Evolutionary conservation across 257 asterid genomes (phyloP), one percentile per base, ranked within the genome.

Genomic region (Salvia rosmarinus): DNA sequence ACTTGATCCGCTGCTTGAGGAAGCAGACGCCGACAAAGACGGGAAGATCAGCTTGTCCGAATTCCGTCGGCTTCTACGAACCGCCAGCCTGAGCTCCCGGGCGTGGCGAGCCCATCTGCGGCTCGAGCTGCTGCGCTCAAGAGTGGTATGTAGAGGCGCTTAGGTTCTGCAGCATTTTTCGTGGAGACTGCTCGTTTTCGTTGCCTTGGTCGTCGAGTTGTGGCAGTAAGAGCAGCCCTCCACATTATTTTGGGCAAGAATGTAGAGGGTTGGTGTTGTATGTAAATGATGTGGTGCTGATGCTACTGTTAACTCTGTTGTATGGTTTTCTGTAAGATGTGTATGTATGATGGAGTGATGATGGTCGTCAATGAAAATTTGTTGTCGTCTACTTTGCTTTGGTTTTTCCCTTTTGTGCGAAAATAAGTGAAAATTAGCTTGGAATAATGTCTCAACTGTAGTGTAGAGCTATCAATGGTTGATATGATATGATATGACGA

Each of bases 11-110:
- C 84, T 95, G 10, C 84, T 95, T 4, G 97, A 91, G 77, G 99
- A 95, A 85, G 99, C 99, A 32, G 99, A 95, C 73, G 83, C 91
- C 0, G 97, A 95, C 81, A 91, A 86, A 83, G 99, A 95, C 32
- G 99, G 99, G 54, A 85, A 77, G 86, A 95, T 95, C 74, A 95
- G 99, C 86, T 75, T 95, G 68, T 69, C 90, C 3, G 99, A 95
- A 76, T 95, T 95, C 82, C 93, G 99, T 11, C 82, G 96, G 70
- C 97, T 95, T 59, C 73, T 95, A 75, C 85, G 97, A 87, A 95
- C 93, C 23, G 99, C 99, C 28, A 95, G 99, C 67, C 58, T 88
- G 81, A 71, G 89, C 68, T 88, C 98, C 5, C 82, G 90, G 51
- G 67, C 6, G 81, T 83, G 59, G 59, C 78, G 6, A 80, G 89